phyloP scores from a whole-genome alignment of 805 yeast genomes.

The Saturnispora ahearnii region DNA sequence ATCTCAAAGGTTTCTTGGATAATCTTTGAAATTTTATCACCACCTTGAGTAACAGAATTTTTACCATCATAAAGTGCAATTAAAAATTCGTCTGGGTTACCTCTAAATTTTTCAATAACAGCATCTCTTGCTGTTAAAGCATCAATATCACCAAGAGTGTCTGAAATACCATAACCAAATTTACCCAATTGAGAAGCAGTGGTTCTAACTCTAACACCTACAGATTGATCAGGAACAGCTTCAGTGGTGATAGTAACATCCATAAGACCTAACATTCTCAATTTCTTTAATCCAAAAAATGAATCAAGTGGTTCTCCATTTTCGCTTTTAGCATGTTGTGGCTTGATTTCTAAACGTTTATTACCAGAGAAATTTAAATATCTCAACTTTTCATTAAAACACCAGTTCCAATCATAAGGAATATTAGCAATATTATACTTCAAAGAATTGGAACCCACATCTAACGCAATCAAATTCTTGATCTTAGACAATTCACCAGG shows the following conservation, averaged over 20 bases:
- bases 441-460: slow-evolving; percentile 83
- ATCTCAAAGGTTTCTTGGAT: slow-evolving; percentile 65
- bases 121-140: slow-evolving; percentile 71
- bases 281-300: slow-evolving; percentile 49
- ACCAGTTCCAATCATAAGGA: slow-evolving; percentile 98
- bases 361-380: slow-evolving; percentile 90
- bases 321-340: slow-evolving; percentile 40
- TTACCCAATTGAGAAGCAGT: slow-evolving; percentile 72
- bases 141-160: slow-evolving; percentile 61
- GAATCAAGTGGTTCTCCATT: slow-evolving; percentile 61
- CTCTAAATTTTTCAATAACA: slow-evolving; percentile 79
- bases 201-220: slow-evolving; percentile 78
- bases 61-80: slow-evolving; percentile 84
- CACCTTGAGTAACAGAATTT: slow-evolving; percentile 43
- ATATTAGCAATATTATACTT: slow-evolving; percentile 89
- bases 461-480: slow-evolving; percentile 56
- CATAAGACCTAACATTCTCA: slow-evolving; percentile 77
- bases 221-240: slow-evolving; percentile 79
- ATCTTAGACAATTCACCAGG: slow-evolving; percentile 83
- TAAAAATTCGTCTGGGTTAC: slow-evolving; percentile 71
- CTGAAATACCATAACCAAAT: slow-evolving; percentile 87
- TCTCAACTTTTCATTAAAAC: slow-evolving; percentile 62
- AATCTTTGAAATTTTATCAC: slow-evolving; percentile 60
- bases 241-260: slow-evolving; percentile 91
- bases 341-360: slow-evolving; percentile 80